Evolutionary conservation across 2,329 filamentous ascomycete genomes (phyloP).

Genomic region (Paecilomyces variotii): DNA sequence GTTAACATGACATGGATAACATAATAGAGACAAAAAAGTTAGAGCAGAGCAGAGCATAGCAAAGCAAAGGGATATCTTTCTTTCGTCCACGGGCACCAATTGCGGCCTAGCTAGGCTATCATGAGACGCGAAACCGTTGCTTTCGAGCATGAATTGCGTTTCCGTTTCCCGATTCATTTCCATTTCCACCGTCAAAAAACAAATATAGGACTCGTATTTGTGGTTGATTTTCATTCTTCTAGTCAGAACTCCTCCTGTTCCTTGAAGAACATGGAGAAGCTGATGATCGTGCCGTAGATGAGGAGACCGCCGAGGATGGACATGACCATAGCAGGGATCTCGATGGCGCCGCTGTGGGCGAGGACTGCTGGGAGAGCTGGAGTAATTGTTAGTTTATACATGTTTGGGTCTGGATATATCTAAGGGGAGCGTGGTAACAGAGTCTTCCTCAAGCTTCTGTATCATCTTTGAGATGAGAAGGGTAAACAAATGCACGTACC

Average conservation of each 20-base stretch:
- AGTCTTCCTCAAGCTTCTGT: neutral
- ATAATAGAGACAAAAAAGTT: neutral
- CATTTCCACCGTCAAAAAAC: neutral
- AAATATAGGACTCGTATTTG: neutral
- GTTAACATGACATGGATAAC: neutral
- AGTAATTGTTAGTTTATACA: conserved; percentile 6
- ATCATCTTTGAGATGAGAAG: neutral
- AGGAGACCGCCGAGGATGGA: conserved; percentile 83
- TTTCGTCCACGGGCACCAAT: neutral
- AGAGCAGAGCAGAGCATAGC: neutral
- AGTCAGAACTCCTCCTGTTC: conserved; percentile 87
- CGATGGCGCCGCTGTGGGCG: conserved; percentile 77
- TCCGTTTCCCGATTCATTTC: neutral
- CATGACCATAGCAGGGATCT: conserved; percentile 84
- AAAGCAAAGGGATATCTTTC: neutral
- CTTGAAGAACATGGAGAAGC: conserved; percentile 96
- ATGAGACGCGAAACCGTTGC: neutral
- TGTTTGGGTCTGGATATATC: neutral
- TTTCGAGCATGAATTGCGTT: neutral
- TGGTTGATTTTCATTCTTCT: neutral
- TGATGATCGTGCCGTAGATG: conserved; percentile 97
- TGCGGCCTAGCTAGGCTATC: neutral
- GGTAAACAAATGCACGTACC: conserved; percentile 51
- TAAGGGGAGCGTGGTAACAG: neutral
- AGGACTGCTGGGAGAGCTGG: conserved; percentile 80